Base-by-base conservation (phyloP, 2,329 filamentous ascomycete species). In the Hypoxylon sp. region DNA sequence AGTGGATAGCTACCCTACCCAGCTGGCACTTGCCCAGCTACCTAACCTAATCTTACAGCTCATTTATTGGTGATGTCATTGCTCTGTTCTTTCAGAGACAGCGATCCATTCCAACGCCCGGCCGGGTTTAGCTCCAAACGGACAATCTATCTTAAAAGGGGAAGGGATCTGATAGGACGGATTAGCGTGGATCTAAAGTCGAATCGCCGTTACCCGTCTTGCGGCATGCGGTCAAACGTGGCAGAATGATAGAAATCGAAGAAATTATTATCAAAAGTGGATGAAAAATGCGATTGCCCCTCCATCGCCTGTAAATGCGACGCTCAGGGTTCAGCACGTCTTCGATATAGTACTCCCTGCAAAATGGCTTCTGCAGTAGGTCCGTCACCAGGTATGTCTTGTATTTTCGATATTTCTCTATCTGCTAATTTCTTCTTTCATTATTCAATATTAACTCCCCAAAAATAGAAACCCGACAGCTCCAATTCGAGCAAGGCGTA, bases 401-500 rank as follows among this genome's bases (percentile, higher is more conserved):
- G 37, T 30, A 29, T 55, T 39, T 34, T 23, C 39, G 23, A 8
- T 46, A 39, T 62, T 29, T 43, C 5, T 21, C 8, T 29, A 29
- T 46, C 46, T 29, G 43, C 23, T 57, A 25, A 29, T 30, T 51
- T 41, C 29, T 12, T 9, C 37, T 6, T 27, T 32, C 30, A 11
- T n/a, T n/a, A n/a, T n/a, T n/a, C n/a, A 32, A 41, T 23, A 57
- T 57, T 67, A 58, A 61, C 61, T 32, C 19, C 30, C 34, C 11
- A 65, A 37, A 70, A 55, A 62, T 73, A 87, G 85, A 85, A 74
- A 81, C 81, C 73, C 85, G 85, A 73, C 85, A 90, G 75, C 80
- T 84, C 70, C 85, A 88, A 75, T 92, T 98, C 82, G 96, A 98
- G 78, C 90, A 96, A 75, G 91, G 89, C 76, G 91, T 97, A 73